Evolutionary conservation across 2,329 filamentous ascomycete genomes (phyloP), one percentile per base, ranked within the genome.

Genomic region (Fusarium solani-melongenae): DNA sequence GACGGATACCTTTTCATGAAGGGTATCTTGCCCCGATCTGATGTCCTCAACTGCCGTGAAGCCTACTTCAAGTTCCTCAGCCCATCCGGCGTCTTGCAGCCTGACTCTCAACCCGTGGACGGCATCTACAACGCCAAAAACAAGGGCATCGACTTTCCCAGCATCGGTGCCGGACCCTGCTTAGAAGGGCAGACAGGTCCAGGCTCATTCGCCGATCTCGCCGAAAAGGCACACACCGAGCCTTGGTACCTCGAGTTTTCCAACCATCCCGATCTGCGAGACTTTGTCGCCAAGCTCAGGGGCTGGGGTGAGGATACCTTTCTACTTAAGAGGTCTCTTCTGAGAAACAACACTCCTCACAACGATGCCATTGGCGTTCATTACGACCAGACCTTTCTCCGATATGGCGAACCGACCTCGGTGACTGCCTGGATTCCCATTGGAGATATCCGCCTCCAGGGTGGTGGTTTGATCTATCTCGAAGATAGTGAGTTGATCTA

Each of bases 341-440:
- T 91, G 61, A 81, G 89, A 39, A 90, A 90, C 70, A 90, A 90
- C 71, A 87, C 86, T 0, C 89, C 89, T 0, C 84, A 84, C 0
- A 89, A 87, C 57, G 87, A 88, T 70, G 87, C 88, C 0, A 90
- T 90, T 68, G 88, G 88, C 0, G 88, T 91, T 4, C 89, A 91
- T 69, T 90, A 90, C 72, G 88, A 91, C 73, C 88, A 90, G 79
- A 89, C 87, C 24, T 90, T 90, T 73, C 77, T 90, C 56, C 78
- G 88, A 2, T 77, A 89, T 74, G 89, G 88, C 1, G 88, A 89
- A 58, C 84, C 86, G 2, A 88, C 87, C 0, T 85, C 83, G 33
- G 80, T 90, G 1, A 90, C 88, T 5, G 88, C 87, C 0, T 91
- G 88, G 88, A 85, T 90, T 0, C 86, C 88, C 0, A 88, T 90